phyloP scores from a whole-genome alignment of 2,329 filamentous ascomycete genomes.

The Fusarium multiceps region DNA sequence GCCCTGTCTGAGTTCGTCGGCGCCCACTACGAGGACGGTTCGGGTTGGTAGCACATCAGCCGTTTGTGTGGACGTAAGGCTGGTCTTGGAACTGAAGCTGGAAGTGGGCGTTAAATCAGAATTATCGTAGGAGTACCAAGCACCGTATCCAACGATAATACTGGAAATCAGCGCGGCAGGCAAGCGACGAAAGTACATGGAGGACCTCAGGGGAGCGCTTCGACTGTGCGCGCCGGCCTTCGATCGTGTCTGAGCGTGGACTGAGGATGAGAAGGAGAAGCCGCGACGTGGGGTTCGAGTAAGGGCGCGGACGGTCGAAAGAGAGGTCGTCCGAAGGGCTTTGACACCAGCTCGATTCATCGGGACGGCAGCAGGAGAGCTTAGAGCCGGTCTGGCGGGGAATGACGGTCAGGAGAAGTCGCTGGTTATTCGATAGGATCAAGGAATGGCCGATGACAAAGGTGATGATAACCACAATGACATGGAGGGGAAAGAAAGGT shows the following conservation, averaged over 20 bases:
- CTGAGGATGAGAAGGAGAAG: conserved; percentile 61
- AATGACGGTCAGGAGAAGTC: not conserved
- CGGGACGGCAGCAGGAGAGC: conserved; percentile 48
- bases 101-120: conserved; percentile 50
- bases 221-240: conserved; percentile 58
- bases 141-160: conserved; percentile 76
- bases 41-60: conserved; percentile 61
- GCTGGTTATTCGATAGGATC: not conserved
- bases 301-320: conserved; percentile 70
- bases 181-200: conserved; percentile 80
- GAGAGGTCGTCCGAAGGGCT: conserved; percentile 75
- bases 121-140: conserved; percentile 77
- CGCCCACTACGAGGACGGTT: conserved; percentile 86
- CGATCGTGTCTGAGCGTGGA: conserved; percentile 67
- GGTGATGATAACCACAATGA: conserved; percentile 7
- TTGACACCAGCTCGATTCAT: conserved; percentile 81
- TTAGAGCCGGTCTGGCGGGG: conserved; percentile 26
- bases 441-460: conserved; percentile 20
- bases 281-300: conserved; percentile 60
- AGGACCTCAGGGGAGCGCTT: conserved; percentile 69
- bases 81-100: conserved; percentile 51
- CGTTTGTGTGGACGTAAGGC: conserved; percentile 56
- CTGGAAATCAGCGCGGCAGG: conserved; percentile 75
- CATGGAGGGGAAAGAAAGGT: conserved; percentile 18
- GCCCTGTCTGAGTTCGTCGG: conserved; percentile 89